Conservation (phyloP, 768 basidiomycete species). For the Lanmaoa pseudosensibilis region DNA sequence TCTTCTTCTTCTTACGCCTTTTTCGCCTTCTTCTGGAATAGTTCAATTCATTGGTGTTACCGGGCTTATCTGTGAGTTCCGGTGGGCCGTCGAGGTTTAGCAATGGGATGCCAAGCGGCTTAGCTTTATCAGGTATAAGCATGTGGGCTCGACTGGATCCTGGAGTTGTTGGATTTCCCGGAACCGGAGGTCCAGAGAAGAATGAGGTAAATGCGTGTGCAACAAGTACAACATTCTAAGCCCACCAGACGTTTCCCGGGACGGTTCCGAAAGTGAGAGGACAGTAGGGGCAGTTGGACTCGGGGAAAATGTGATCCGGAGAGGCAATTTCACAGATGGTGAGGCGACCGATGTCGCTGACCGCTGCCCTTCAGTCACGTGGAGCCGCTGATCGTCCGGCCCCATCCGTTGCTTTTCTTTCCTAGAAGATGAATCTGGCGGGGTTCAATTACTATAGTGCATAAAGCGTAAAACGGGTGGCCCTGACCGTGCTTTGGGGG, state of each 20-base stretch:
- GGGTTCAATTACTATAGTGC: constrained; percentile 1
- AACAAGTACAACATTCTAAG: constrained; percentile 3
- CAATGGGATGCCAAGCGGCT: constrained; percentile 38
- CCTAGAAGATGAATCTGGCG: constrained; percentile 5
- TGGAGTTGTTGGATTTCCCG: constrained; percentile 2
- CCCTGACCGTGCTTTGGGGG: constrained; percentile 14
- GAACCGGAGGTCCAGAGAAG: constrained; percentile 11
- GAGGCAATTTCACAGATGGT: constrained; percentile 3
- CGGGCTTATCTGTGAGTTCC: constrained; percentile 19
- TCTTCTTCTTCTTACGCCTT: constrained; percentile 55
- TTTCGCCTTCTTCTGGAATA: constrained; percentile 55
- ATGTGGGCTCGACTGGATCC: constrained; percentile 5
- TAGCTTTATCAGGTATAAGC: constrained; percentile 12
- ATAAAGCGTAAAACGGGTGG: neutral
- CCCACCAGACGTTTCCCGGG: constrained; percentile 21
- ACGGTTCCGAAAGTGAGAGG: neutral
- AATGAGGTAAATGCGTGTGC: constrained; percentile 16
- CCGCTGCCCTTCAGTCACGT: neutral
- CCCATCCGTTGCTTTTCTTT: constrained; percentile 8
- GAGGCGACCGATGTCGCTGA: constrained; percentile 3
- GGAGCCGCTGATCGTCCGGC: neutral
- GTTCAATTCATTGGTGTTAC: constrained; percentile 12
- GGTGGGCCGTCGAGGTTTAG: constrained; percentile 58
- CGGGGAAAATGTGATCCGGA: constrained; percentile 4
- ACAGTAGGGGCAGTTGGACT: neutral